Evolutionary conservation across 169 alveolate genomes (phyloP).

Genomic region (Plasmodium coatneyi): DNA sequence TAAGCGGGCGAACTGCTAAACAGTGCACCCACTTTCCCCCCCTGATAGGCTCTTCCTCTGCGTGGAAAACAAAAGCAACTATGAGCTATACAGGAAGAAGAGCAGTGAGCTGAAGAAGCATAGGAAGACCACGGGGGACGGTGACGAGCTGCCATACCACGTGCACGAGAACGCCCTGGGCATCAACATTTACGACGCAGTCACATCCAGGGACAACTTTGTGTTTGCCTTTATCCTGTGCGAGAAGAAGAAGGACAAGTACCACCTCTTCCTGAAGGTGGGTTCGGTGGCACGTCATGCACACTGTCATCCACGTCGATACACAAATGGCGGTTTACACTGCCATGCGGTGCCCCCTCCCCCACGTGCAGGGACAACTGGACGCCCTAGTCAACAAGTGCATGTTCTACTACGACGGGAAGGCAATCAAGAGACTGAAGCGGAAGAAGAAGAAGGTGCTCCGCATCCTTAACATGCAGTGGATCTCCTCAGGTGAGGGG

Average conservation of each 20-base stretch:
- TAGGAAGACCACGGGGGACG: background rate
- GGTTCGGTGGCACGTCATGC: background rate
- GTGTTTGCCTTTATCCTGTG: constrained; percentile 45
- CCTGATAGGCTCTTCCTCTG: constrained; percentile 42
- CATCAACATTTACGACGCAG: constrained; percentile 44
- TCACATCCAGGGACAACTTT: constrained; percentile 50
- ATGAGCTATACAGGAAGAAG: constrained; percentile 42
- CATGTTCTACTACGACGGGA: constrained; percentile 66
- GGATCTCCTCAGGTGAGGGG: constrained; percentile 53
- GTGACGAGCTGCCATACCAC: constrained; percentile 30
- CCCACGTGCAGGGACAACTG: constrained; percentile 29
- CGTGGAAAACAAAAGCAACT: constrained; percentile 59
- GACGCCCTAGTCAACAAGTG: constrained; percentile 61
- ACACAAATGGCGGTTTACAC: background rate
- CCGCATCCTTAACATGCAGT: constrained; percentile 40
- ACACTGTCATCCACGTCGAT: background rate
- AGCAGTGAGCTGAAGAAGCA: constrained; percentile 11
- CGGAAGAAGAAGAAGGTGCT: constrained; percentile 37
- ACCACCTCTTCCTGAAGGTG: constrained; percentile 66
- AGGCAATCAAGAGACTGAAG: constrained; percentile 23
- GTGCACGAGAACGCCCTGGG: constrained; percentile 24
- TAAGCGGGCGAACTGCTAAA: background rate
- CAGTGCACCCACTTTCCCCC: background rate
- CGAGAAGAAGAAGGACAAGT: constrained; percentile 51
- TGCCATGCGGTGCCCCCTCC: background rate